Evolutionary conservation across 352 stramenopile species (phyloP).

Genomic region (Globisporangium cederbergense): DNA sequence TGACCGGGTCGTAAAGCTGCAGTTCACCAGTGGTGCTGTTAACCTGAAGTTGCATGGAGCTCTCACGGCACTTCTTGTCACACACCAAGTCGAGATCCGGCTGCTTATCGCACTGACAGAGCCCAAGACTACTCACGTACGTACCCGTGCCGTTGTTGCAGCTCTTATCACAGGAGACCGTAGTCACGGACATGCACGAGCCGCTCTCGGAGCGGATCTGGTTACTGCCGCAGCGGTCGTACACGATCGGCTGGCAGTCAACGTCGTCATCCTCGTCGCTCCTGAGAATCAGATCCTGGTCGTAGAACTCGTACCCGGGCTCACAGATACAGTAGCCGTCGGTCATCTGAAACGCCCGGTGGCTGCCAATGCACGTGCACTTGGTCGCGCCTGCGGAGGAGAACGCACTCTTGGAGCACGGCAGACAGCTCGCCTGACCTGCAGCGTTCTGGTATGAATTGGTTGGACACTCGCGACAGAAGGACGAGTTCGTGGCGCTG

Average conservation of each 20-base stretch:
- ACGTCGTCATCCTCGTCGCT: constrained; percentile 83
- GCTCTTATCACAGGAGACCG: constrained; percentile 44
- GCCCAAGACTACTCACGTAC: constrained; percentile 69
- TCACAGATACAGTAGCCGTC: constrained; percentile 91
- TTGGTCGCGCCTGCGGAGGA: constrained; percentile 43
- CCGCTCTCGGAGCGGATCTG: constrained; percentile 79
- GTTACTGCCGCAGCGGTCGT: constrained; percentile 67
- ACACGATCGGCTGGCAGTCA: constrained; percentile 92
- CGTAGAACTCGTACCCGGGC: constrained; percentile 90
- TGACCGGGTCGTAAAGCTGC: constrained; percentile 61
- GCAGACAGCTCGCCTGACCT: constrained; percentile 72
- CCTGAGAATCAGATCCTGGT: constrained; percentile 75
- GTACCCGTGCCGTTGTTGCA: constrained; percentile 72
- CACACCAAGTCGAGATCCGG: constrained; percentile 76
- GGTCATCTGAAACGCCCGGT: constrained; percentile 89
- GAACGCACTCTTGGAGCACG: constrained; percentile 85
- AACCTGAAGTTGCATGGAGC: constrained; percentile 50
- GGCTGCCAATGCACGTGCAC: constrained; percentile 83
- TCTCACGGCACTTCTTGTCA: constrained; percentile 65
- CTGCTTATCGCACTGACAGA: constrained; percentile 86
- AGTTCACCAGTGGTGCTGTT: constrained; percentile 50
- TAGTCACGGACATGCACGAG: constrained; percentile 45
- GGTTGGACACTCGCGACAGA: constrained; percentile 60
- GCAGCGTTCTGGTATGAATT: constrained; percentile 78
- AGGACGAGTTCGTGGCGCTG: constrained; percentile 36